phyloP scores from a whole-genome alignment of 805 yeast genomes.

The Saccharomycopsis selenospora region DNA sequence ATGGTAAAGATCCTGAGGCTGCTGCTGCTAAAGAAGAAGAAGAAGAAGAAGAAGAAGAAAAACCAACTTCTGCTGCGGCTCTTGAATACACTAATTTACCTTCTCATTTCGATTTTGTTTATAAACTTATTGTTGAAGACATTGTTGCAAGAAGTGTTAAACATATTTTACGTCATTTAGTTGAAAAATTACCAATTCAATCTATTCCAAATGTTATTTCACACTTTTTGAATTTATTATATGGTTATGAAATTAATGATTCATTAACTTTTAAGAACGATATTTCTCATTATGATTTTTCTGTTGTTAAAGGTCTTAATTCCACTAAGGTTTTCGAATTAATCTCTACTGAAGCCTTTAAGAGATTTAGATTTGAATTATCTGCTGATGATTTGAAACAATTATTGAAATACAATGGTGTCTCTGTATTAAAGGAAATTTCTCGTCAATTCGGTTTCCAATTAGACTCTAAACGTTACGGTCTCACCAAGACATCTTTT shows the following conservation, averaged over 20 bases:
- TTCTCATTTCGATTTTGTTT: slow-evolving; percentile 20
- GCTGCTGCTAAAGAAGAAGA: slow-evolving; percentile 22
- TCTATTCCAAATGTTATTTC: slow-evolving; percentile 55
- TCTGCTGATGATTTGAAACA: slow-evolving; percentile 34
- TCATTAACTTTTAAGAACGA: slow-evolving; percentile 31
- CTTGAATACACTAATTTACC: slow-evolving; percentile 6
- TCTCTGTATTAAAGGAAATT: slow-evolving; percentile 53
- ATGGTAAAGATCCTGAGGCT: slow-evolving; percentile 21
- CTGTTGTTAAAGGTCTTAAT: slow-evolving; percentile 33
- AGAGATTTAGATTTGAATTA: slow-evolving; percentile 58
- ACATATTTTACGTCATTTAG: slow-evolving; percentile 53
- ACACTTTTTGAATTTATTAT: slow-evolving; percentile 64
- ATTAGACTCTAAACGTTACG: slow-evolving; percentile 47
- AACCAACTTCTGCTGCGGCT: slow-evolving; percentile 14
- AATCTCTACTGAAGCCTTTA: slow-evolving; percentile 45
- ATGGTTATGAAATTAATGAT: slow-evolving; percentile 44
- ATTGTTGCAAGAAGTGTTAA: slow-evolving; percentile 76
- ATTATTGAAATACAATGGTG: slow-evolving; percentile 4
- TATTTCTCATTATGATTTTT: neutral
- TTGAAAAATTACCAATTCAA: slow-evolving; percentile 41
- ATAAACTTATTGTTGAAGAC: slow-evolving; percentile 35
- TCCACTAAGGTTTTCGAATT: slow-evolving; percentile 37
- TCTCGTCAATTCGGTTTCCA: slow-evolving; percentile 81
- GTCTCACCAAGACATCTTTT: slow-evolving; percentile 34
- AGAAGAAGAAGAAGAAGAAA: slow-evolving; percentile 23